phyloP scores from a whole-genome alignment of 2,329 filamentous ascomycete genomes.

The Orbilia quercus region DNA sequence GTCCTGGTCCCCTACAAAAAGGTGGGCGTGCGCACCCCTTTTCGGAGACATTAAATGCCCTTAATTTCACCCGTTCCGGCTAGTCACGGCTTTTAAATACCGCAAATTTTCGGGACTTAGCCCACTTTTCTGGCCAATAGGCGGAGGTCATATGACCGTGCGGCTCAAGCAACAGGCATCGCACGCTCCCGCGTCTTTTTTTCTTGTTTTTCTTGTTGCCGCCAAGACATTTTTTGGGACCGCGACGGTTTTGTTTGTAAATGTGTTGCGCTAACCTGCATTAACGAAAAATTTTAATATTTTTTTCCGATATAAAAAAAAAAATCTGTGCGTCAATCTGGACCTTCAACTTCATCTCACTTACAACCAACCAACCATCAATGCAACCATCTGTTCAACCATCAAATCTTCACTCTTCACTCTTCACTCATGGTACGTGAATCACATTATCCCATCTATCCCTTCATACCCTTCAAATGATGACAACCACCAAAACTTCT shows the following conservation, averaged over 20 bases:
- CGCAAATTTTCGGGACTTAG: constrained; percentile 53
- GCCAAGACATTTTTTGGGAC: constrained; percentile 14
- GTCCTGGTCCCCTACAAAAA: constrained; percentile 45
- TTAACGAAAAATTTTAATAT: constrained; percentile 3
- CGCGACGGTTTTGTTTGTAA: no score
- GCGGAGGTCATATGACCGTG: constrained; percentile 52
- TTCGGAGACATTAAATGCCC: constrained; percentile 50
- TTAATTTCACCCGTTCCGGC: constrained; percentile 38
- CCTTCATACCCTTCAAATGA: constrained; percentile 28
- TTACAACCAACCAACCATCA: constrained; percentile 5
- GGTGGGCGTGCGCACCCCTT: constrained; percentile 54
- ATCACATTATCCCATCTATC: not conserved
- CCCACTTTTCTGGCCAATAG: constrained; percentile 37
- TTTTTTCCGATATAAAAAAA: constrained; percentile 18
- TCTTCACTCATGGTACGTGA: constrained; percentile 9
- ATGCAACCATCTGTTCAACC: constrained; percentile 18
- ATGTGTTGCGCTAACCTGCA: constrained; percentile 4
- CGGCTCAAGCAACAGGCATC: constrained; percentile 43
- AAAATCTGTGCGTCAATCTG: not conserved
- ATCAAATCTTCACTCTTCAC: no score
- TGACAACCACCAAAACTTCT: constrained; percentile 58
- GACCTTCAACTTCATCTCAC: constrained; percentile 2
- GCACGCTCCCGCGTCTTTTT: constrained; percentile 35
- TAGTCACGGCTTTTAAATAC: constrained; percentile 36
- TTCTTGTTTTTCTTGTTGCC: constrained; percentile 24